These are phyloP conservation scores for Alternaria atra DNA, from an alignment of 2,329 filamentous ascomycete species.

Conservation along the genomic window DNA sequence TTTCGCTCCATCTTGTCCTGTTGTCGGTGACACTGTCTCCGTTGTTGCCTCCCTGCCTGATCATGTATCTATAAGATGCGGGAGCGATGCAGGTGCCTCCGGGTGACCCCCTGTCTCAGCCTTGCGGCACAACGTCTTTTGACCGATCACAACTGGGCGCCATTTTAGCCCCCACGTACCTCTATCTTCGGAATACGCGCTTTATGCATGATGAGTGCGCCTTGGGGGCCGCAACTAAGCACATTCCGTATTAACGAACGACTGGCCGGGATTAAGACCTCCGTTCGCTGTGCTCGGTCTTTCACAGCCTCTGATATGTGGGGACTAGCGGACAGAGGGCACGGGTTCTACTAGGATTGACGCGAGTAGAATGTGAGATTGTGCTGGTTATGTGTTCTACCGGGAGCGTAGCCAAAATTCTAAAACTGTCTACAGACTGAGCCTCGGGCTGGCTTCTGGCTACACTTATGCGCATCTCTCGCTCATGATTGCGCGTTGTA, in stretches of 20 bases:
- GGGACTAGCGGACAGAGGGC: background rate
- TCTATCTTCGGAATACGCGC: background rate
- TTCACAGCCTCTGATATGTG: background rate
- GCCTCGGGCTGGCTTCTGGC: background rate
- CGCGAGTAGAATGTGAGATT: background rate
- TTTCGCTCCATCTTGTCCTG: conserved; percentile 23
- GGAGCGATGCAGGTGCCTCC: conserved; percentile 9
- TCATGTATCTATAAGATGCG: conserved; percentile 12
- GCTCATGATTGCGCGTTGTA: background rate
- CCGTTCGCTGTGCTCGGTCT: no score
- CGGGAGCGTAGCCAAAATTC: background rate
- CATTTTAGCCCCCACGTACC: conserved; percentile 12
- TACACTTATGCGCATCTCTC: background rate
- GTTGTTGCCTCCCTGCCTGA: conserved; percentile 7
- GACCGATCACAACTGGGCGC: conserved; percentile 11
- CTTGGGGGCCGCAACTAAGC: background rate
- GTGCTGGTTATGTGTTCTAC: background rate
- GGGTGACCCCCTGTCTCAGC: conserved; percentile 26
- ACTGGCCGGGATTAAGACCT: background rate
- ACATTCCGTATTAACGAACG: background rate
- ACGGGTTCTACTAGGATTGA: background rate
- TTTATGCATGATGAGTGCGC: background rate
- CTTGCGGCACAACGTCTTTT: conserved; percentile 31
- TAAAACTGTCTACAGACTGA: background rate
- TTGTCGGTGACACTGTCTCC: background rate